Base-by-base conservation (phyloP, 345 rosid genomes). In the Leavenworthia alabamica region DNA sequence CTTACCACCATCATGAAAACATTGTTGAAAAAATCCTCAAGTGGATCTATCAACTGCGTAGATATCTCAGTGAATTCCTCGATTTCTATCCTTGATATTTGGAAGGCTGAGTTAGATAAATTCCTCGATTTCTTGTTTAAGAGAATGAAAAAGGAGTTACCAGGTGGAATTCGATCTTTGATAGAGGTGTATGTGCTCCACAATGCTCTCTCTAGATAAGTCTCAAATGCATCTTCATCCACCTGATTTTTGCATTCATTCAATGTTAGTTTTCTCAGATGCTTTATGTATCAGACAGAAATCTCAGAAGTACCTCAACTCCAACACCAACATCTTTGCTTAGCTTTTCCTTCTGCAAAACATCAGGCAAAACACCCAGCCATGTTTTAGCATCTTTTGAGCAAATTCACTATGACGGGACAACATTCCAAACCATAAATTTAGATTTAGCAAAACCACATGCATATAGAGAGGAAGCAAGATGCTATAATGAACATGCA, bases 1-100 rank as follows among this genome's bases (percentile, higher is more conserved):
- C 98, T 27, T 78, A 89, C 98, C 98, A 89, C 98, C 98, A 92
- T 92, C 64, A 92, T 95, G 15, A 92, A 89, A 52, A 89, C 96
- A 64, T 83, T 66, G 71, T 89, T 75, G 77, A 92, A 92, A 77
- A 92, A 92, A 62, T 89, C 86, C 70, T 86, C 98, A 0, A 92
- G 86, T 8, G 98, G 97, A 28, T 81, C 82, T 13, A 89, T 27
- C 40, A 92, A 77, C 61, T 71, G 71, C 19, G 68, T 77, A 23
- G 98, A 92, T 65, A 77, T 61, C 72, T 86, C 91, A 17, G 85
- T 68, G 75, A 89, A 89, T 55, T 86, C 83, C 56, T 83, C 93
- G 26, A 92, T 73, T 54, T 80, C 95, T 14, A 80, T 74, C 50
- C 79, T 96, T 89, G 86, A 20, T 62, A 57, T 39, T 32, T 62